Evolutionary conservation across 1,284 basidiomycete genomes (phyloP).

Genomic region (Boletus nobilissimus): DNA sequence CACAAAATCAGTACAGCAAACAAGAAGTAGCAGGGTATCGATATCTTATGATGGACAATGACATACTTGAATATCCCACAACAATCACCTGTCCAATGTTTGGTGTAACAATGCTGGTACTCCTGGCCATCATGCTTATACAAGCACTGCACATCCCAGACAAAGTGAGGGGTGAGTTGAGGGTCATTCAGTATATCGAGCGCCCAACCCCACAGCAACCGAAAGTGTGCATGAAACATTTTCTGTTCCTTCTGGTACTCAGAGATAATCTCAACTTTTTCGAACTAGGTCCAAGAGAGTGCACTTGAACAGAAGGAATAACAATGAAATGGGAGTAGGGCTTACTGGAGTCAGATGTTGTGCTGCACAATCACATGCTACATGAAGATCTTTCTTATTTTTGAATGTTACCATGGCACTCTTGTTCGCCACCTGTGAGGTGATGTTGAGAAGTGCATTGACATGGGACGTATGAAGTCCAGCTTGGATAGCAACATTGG

Average conservation of each 20-base stretch:
- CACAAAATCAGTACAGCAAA: too few species aligned
- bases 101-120: constrained; percentile 37
- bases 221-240: neutral
- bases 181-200: constrained; percentile 39
- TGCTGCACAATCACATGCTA: neutral
- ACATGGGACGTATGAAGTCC: neutral
- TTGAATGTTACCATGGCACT: neutral
- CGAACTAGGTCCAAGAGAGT: too few species aligned
- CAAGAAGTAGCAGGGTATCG: too few species aligned
- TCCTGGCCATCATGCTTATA: constrained; percentile 28
- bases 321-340: rapidly evolving
- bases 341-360: neutral
- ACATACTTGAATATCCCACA: constrained; percentile 47
- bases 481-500: neutral
- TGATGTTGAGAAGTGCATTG: neutral
- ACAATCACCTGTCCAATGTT: constrained; percentile 43
- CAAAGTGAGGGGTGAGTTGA: constrained; percentile 23
- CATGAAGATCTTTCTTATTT: neutral
- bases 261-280: too few species aligned
- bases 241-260: neutral
- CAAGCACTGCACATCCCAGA: constrained; percentile 1
- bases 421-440: neutral
- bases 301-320: too few species aligned
- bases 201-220: constrained; percentile 43
- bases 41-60: too few species aligned